These are phyloP conservation scores for Aspergillus sp. DNA, from an alignment of 2,329 filamentous ascomycete species.

Conservation along the genomic window DNA sequence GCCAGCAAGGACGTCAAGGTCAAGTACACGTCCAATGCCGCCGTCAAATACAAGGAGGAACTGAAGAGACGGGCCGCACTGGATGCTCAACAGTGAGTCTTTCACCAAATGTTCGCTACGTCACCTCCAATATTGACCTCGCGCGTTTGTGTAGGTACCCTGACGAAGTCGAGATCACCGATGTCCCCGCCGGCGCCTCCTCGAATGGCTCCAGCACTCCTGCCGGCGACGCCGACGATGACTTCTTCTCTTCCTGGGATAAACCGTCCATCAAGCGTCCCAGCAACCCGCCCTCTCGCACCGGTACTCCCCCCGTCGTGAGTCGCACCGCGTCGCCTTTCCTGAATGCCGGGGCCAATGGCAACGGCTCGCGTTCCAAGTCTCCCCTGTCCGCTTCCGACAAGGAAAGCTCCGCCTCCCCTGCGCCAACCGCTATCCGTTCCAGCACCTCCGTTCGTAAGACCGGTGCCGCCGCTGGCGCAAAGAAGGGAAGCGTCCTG, in stretches of 20 bases:
- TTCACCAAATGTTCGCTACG: not conserved
- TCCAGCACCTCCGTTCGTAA: constrained; percentile 82
- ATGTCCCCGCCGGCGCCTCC: constrained; percentile 60
- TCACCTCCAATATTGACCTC: constrained; percentile 4
- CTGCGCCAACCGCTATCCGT: constrained; percentile 65
- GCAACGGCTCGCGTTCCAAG: constrained; percentile 73
- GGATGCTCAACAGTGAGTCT: constrained; percentile 79
- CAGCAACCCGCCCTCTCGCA: constrained; percentile 88
- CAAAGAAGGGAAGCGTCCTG: constrained; percentile 82
- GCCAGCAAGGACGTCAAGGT: constrained; percentile 96
- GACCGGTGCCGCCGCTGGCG: constrained; percentile 58
- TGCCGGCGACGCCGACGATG: constrained; percentile 78
- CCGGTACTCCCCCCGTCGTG: constrained; percentile 77
- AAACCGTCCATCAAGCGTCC: constrained; percentile 96
- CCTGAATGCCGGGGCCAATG: constrained; percentile 67
- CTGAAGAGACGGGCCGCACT: constrained; percentile 79
- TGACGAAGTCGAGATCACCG: constrained; percentile 79
- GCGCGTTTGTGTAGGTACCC: constrained; percentile 62
- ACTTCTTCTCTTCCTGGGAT: constrained; percentile 99
- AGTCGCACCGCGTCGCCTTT: constrained; percentile 88
- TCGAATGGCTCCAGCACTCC: constrained; percentile 70
- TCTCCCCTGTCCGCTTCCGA: constrained; percentile 69
- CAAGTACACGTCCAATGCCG: constrained; percentile 93
- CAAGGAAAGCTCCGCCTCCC: constrained; percentile 50
- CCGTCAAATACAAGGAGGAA: constrained; percentile 97